A percentile compares a stretch with the other conserved stretches of the same genome.
Conservation (phyloP, 106 monocot genomes). For the Cymbidium sinense region DNA sequence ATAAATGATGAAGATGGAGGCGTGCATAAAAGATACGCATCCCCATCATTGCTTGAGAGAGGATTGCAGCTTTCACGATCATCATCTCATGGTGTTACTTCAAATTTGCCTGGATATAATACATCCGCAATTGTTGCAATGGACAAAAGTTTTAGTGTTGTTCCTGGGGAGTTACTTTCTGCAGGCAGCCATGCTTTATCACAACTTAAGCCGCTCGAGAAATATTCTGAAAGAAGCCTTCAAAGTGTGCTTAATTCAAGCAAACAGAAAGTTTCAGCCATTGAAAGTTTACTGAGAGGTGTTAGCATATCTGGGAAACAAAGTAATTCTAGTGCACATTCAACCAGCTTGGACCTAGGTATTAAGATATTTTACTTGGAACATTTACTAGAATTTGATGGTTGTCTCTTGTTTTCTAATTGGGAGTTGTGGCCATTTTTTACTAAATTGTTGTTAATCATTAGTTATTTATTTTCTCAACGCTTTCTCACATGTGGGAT, state of each 20-base stretch:
- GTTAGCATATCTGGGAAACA: slow-evolving; percentile 62
- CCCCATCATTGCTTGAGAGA: slow-evolving; percentile 85
- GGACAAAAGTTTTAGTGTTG: slow-evolving; percentile 61
- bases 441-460: neutral
- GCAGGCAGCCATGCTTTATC: slow-evolving; percentile 40
- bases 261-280: slow-evolving; percentile 95
- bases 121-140: slow-evolving; percentile 91
- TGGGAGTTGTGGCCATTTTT: neutral
- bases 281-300: slow-evolving; percentile 90
- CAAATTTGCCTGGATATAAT: slow-evolving; percentile 63
- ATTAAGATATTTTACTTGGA: slow-evolving; percentile 18
- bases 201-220: slow-evolving; percentile 46
- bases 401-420: neutral
- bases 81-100: slow-evolving; percentile 33
- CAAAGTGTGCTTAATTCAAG: slow-evolving; percentile 85
- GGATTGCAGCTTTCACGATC: slow-evolving; percentile 43
- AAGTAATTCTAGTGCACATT: slow-evolving; percentile 39
- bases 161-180: slow-evolving; percentile 52
- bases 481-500: too few species aligned
- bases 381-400: too few species aligned
- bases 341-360: slow-evolving; percentile 96
- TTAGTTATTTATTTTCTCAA: too few species aligned
- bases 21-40: slow-evolving; percentile 89
- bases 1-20: slow-evolving; percentile 97
- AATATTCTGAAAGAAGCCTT: slow-evolving; percentile 75